Base-by-base conservation (phyloP, 1,284 basidiomycete genomes). In the Trichosporon faecale region DNA sequence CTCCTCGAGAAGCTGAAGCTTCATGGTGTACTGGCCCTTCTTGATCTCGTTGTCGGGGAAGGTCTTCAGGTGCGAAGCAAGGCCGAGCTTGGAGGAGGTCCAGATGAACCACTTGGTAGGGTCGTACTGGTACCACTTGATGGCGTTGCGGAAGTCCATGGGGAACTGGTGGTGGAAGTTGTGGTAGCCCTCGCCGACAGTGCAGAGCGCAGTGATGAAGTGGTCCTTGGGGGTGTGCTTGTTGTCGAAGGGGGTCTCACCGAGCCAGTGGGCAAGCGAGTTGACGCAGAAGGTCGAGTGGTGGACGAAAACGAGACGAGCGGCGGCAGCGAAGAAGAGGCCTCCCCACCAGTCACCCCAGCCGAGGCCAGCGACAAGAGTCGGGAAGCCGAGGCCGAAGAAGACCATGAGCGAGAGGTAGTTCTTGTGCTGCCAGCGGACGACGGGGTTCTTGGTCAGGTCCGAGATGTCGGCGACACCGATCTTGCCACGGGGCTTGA, bases 221-320 rank as follows among this genome's bases (percentile, higher is more conserved):
- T 94, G 92, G 83, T 95, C 92, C 68, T 89, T 87, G 37, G 93
- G 93, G n/a, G 93, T 91, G 85, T 95, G 92, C 86, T 95, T 95
- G 88, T 95, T 93, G 84, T 96, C 94, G 79, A 95, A 95, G 27
- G 93, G 92, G 29, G 91, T 86, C 74, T 95, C 93, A 68, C 94
- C 94, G 74, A 96, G 89, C 92, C 92, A 96, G 84, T 96, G 94
- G 16, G 94, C 94, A 60, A 96, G 89, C 11, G 94, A 95, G 85
- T 95, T 96, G 81, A 97, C 93, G 81, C 93, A 95, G 86, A 95
- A 96, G 0, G 93, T 96, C 2, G 93, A 95, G 83, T 96, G 94
- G 82, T 96, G 94, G 65, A 96, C 94, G 78, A 95, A 94, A 77
- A 87, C 86, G 61, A 95, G 85, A 74, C 94, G 88, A 64, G 92